Conservation (phyloP, 106 monocot genomes). For the Apostasia ramifera region DNA sequence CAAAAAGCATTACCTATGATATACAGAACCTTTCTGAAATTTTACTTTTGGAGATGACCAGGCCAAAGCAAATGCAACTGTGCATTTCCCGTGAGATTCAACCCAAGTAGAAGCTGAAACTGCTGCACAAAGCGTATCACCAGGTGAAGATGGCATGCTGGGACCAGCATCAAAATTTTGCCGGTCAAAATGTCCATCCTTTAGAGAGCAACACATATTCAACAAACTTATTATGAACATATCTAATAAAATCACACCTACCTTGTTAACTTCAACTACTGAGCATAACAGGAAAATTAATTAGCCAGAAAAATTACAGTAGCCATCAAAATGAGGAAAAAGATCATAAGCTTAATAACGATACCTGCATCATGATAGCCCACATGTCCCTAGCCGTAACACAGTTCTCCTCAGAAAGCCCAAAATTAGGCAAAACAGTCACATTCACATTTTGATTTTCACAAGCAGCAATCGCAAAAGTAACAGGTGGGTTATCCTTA, state of each 20-base stretch:
- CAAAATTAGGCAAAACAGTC: constrained; percentile 85
- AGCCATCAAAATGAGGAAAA: constrained; percentile 5
- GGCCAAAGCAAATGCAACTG: constrained; percentile 25
- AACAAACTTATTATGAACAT: constrained; percentile 27
- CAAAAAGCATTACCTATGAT: constrained; percentile 50
- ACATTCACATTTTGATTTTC: constrained; percentile 99
- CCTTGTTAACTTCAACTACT: too few species aligned
- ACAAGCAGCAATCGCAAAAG: constrained; percentile 95
- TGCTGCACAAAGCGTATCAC: constrained; percentile 78
- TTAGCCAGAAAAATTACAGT: not conserved
- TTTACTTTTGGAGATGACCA: constrained; percentile 71
- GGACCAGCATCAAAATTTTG: constrained; percentile 63
- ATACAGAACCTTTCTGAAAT: constrained; percentile 88
- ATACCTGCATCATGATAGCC: constrained; percentile 78
- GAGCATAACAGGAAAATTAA: not conserved
- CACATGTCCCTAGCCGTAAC: constrained; percentile 90
- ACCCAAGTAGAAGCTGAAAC: constrained; percentile 93
- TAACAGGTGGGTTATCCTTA: constrained; percentile 94
- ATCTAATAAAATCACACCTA: constrained; percentile 29
- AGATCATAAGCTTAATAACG: not conserved
- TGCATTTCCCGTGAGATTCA: constrained; percentile 88
- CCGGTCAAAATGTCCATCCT: constrained; percentile 82
- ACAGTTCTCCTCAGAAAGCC: constrained; percentile 49
- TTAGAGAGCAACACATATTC: constrained; percentile 1
- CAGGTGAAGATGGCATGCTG: constrained; percentile 68